A percentile compares a stretch with the other conserved stretches of the same genome.
phyloP scores from a whole-genome alignment of 148 eudicot genomes.

The Rhododendron simsii region DNA sequence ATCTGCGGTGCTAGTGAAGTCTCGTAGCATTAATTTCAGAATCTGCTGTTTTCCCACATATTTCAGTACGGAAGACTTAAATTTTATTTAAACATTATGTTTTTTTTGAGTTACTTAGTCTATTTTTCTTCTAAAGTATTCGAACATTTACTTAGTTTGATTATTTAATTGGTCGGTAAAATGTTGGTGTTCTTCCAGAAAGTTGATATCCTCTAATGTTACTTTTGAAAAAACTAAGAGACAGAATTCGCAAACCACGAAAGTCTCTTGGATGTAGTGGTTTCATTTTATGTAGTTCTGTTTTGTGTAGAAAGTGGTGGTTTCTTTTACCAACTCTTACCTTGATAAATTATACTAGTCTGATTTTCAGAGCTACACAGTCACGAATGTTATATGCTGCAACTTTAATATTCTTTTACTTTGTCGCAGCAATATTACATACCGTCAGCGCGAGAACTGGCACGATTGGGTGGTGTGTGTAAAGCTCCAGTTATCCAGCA shows the following conservation, averaged over 20 bases:
- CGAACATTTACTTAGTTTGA: neutral
- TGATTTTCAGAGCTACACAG: neutral
- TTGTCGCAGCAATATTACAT: constrained; percentile 49
- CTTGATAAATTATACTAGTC: neutral
- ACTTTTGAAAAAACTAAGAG: neutral
- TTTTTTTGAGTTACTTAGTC: neutral
- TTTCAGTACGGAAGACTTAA: neutral
- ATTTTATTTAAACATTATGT: neutral
- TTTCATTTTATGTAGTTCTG: neutral
- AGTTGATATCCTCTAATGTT: neutral
- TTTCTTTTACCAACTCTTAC: neutral
- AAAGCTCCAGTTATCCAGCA: constrained; percentile 64
- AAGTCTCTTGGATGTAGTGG: neutral
- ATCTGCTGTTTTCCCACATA: neutral
- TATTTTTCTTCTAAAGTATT: neutral
- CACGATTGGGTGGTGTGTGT: constrained; percentile 47
- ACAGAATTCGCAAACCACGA: neutral
- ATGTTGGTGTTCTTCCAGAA: neutral
- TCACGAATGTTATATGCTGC: neutral
- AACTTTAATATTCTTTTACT: neutral
- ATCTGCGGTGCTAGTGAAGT: neutral
- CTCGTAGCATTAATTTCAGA: neutral
- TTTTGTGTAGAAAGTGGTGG: neutral
- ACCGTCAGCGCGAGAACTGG: constrained; percentile 59
- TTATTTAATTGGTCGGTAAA: neutral